These are phyloP conservation scores for Knoxdaviesia capensis DNA, from an alignment of 2,329 filamentous ascomycete genomes.

Conservation along the genomic window DNA sequence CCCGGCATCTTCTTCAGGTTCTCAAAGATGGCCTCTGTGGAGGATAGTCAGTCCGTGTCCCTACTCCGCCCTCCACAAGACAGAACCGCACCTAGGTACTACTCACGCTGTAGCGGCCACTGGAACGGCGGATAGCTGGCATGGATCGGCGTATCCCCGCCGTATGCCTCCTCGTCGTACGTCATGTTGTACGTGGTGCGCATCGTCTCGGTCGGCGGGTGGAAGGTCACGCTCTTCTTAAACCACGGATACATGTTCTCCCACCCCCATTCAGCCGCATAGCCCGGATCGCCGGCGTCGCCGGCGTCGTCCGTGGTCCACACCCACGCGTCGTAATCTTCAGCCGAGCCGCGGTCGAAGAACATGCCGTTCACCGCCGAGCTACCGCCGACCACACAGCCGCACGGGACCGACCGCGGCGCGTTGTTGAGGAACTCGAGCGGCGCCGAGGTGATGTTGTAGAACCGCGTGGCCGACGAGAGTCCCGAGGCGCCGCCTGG, in stretches of 20 bases:
- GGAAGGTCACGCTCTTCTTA: constrained; percentile 4
- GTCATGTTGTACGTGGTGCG: constrained; percentile 8
- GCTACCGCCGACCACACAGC: constrained; percentile 4
- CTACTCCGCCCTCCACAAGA: too few relatives aligned
- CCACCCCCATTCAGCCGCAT: constrained; percentile 1
- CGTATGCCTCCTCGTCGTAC: constrained; percentile 7
- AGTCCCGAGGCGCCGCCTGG: too few relatives aligned
- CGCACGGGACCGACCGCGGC: constrained; percentile 2
- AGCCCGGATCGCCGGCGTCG: constrained; percentile 2
- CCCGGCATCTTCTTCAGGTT: constrained; percentile 8
- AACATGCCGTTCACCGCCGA: constrained; percentile 6
- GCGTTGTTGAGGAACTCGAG: constrained; percentile 7
- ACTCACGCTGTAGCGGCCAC: constrained; percentile 7
- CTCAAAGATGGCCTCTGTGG: constrained; percentile 4
- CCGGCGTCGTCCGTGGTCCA: constrained; percentile 1
- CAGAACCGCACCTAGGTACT: too few relatives aligned
- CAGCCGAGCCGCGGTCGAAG: constrained; percentile 4
- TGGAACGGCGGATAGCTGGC: constrained; percentile 6
- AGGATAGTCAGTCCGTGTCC: too few relatives aligned
- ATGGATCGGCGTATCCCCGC: constrained; percentile 4
- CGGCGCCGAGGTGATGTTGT: constrained; percentile 9
- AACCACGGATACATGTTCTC: constrained; percentile 6
- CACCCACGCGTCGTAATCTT: constrained; percentile 7
- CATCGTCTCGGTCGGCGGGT: constrained; percentile 7
- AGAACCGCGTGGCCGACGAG: constrained; percentile 9